phyloP scores from a whole-genome alignment of 2,329 filamentous ascomycete species.

The Microcera coccophila region DNA sequence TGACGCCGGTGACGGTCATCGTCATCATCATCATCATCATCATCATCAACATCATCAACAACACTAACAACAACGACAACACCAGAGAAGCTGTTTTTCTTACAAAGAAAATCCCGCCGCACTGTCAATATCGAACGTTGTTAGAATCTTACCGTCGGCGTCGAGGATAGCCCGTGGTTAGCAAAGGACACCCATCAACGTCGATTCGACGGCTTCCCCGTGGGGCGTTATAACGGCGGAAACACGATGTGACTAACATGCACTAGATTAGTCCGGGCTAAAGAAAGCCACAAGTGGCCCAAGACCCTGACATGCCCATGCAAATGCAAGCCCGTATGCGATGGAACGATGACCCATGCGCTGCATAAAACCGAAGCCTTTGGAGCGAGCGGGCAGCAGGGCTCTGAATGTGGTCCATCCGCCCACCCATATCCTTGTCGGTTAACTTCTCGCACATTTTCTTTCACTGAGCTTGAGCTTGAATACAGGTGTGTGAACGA shows the following conservation, averaged over 20 bases:
- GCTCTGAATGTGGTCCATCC: not conserved
- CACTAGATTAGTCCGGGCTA: not conserved
- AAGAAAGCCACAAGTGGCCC: not conserved
- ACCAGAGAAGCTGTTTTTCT: too few relatives aligned
- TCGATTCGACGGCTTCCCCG: not conserved
- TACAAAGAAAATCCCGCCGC: too few relatives aligned
- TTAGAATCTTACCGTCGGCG: not conserved
- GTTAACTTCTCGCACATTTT: not conserved
- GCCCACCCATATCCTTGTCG: constrained; percentile 10
- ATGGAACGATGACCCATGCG: not conserved
- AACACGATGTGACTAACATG: not conserved
- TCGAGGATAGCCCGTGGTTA: not conserved
- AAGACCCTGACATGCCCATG: not conserved
- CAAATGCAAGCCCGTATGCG: not conserved
- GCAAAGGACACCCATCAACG: not conserved
- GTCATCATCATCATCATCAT: not conserved
- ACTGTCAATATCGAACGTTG: not conserved
- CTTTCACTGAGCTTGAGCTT: not conserved
- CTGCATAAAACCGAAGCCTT: not conserved
- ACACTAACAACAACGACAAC: too few relatives aligned
- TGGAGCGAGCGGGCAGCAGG: not conserved
- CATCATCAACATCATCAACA: not conserved
- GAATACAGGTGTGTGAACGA: constrained; percentile 2
- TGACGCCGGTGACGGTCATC: not conserved
- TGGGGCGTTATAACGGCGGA: not conserved